Evolutionary conservation across 2,329 filamentous ascomycete genomes (phyloP).

Genomic region (Paecilomyces sp.): DNA sequence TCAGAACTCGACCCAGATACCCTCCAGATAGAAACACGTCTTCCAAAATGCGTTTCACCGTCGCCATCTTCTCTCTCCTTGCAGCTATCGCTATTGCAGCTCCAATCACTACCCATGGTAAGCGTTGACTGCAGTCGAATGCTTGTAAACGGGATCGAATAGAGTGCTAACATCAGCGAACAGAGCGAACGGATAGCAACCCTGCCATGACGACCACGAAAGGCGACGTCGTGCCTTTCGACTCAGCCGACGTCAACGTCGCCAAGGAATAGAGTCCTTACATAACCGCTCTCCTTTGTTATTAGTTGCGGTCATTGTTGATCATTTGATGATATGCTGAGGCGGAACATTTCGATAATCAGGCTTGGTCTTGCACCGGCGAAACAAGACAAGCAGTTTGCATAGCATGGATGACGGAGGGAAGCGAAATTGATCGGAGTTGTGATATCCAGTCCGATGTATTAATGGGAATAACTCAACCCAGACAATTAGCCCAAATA

Average conservation of each 20-base stretch:
- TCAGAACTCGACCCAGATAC: background rate
- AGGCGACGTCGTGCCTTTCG: constrained; percentile 9
- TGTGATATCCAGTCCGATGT: background rate
- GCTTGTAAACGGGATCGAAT: background rate
- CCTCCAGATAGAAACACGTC: background rate
- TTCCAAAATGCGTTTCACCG: constrained; percentile 9
- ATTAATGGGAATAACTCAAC: background rate
- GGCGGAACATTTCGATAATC: background rate
- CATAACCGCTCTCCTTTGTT: background rate
- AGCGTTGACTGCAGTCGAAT: background rate
- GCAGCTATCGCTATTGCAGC: constrained; percentile 9
- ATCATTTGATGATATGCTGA: background rate
- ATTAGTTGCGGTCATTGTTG: background rate
- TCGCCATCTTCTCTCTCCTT: constrained; percentile 7
- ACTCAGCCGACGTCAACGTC: constrained; percentile 6
- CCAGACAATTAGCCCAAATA: background rate
- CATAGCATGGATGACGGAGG: background rate
- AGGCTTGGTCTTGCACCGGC: background rate
- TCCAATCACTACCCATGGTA: constrained; percentile 8
- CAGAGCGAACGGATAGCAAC: constrained; percentile 7
- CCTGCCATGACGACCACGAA: constrained; percentile 8
- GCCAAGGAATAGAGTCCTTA: background rate
- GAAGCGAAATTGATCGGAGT: background rate
- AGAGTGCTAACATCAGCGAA: background rate
- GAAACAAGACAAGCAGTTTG: background rate